phyloP scores from a whole-genome alignment of 495 filamentous ascomycete species.

The Annulohypoxylon bovei region DNA sequence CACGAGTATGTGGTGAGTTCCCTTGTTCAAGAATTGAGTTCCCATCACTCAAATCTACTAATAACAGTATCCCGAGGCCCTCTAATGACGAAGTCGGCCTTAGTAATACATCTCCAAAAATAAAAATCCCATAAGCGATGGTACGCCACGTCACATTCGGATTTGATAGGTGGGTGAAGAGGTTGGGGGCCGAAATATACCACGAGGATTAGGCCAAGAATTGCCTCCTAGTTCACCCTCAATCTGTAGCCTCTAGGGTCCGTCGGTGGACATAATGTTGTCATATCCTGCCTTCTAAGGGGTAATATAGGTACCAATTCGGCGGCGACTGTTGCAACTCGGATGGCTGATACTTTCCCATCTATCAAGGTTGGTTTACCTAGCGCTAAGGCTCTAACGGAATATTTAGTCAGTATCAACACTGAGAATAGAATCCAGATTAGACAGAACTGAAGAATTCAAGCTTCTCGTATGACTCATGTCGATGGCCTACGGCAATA shows the following conservation, averaged over 20 bases:
- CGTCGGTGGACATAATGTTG: neutral
- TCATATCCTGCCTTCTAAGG: neutral
- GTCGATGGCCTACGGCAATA: too few relatives aligned
- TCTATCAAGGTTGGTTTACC: neutral
- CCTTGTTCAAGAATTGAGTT: too few relatives aligned
- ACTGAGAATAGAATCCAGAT: too few relatives aligned
- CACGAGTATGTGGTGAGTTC: too few relatives aligned
- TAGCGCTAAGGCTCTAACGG: too few relatives aligned
- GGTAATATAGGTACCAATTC: neutral
- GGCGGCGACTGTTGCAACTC: neutral
- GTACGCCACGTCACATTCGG: neutral
- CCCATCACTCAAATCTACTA: too few relatives aligned
- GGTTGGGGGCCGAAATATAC: neutral
- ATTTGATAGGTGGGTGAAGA: neutral
- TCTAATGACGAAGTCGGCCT: too few relatives aligned
- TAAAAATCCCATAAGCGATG: neutral
- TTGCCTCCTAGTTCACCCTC: neutral
- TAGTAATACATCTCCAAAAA: neutral
- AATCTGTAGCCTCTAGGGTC: neutral
- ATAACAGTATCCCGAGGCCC: too few relatives aligned
- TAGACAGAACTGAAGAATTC: too few relatives aligned
- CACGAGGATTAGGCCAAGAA: neutral
- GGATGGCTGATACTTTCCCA: neutral
- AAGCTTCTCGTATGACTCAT: too few relatives aligned
- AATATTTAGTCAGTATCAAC: too few relatives aligned